Percentiles rank a stretch among this genome's conserved stretches.
Evolutionary conservation across 768 basidiomycete species (phyloP).

Genomic region (Epithele typhae): DNA sequence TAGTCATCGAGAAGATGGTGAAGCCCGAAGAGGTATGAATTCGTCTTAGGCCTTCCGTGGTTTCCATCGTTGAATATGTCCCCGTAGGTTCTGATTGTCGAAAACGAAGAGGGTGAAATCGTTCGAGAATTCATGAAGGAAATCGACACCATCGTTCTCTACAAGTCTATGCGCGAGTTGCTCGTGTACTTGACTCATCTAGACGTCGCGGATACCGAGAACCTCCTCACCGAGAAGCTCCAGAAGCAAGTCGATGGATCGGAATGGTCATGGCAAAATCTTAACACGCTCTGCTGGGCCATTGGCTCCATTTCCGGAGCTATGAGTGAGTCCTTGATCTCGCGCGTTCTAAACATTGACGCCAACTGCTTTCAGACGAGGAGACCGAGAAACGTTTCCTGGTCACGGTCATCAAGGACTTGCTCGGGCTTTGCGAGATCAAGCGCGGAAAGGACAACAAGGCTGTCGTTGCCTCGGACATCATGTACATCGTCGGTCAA

Average conservation of each 20-base stretch:
- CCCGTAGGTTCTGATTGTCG: conserved; percentile 87
- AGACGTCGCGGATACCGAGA: conserved; percentile 94
- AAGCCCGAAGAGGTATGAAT: conserved; percentile 92
- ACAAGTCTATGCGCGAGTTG: conserved; percentile 98
- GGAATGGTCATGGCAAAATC: conserved; percentile 99
- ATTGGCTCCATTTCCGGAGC: conserved; percentile 99
- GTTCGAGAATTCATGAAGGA: conserved; percentile 99
- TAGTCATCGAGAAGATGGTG: conserved; percentile 98
- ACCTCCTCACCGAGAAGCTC: conserved; percentile 95
- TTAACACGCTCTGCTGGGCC: conserved; percentile 99
- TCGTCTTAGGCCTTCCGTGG: no score
- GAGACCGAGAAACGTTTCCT: conserved; percentile 99
- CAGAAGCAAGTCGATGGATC: conserved; percentile 95
- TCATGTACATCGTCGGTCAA: conserved; percentile 99
- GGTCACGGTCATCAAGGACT: conserved; percentile 97
- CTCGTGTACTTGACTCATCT: conserved; percentile 97
- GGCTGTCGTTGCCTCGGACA: conserved; percentile 93
- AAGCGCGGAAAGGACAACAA: conserved; percentile 99
- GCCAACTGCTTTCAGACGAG: conserved; percentile 58
- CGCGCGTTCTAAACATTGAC: background rate
- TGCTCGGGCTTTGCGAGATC: conserved; percentile 95
- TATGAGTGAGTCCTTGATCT: conserved; percentile 71
- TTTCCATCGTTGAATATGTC: no score
- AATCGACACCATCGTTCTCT: conserved; percentile 94
- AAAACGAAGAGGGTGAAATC: conserved; percentile 99